A percentile compares a stretch with the other conserved stretches of the same genome.
Conservation (phyloP, 2,329 filamentous ascomycete species). For the Colletotrichum cuscutae region DNA sequence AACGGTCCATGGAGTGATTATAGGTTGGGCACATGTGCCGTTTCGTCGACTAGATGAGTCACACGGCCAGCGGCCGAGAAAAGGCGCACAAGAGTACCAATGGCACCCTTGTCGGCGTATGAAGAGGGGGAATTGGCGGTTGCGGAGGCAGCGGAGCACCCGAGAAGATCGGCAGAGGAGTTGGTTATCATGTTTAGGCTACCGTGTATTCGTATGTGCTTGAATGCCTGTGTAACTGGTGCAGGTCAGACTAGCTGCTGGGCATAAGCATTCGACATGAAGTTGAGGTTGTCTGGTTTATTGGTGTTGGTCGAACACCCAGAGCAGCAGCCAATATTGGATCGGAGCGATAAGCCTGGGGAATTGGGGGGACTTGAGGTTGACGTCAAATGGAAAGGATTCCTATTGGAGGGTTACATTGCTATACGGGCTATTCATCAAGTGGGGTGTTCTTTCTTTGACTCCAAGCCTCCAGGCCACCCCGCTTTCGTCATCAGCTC, state of each 20-base stretch:
- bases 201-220: background rate
- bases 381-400: background rate
- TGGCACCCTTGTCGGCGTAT: slow-evolving; percentile 1
- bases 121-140: background rate
- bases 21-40: slow-evolving; percentile 1
- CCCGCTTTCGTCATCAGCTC: slow-evolving; percentile 28
- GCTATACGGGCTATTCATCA: background rate
- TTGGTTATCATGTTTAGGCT: slow-evolving; percentile 7
- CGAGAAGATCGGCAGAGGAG: slow-evolving; percentile 19
- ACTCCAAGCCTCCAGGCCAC: slow-evolving; percentile 18
- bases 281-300: background rate
- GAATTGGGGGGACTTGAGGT: background rate
- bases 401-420: background rate
- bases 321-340: background rate
- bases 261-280: slow-evolving; percentile 9
- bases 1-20: background rate
- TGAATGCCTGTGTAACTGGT: slow-evolving; percentile 1
- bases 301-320: background rate
- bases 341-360: background rate
- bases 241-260: background rate
- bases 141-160: background rate
- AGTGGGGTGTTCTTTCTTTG: background rate
- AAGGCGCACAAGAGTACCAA: background rate
- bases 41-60: slow-evolving; percentile 23
- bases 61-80: slow-evolving; percentile 14